Evolutionary conservation across 2,329 filamentous ascomycete genomes (phyloP).

Genomic region (Cordyceps cicadae): DNA sequence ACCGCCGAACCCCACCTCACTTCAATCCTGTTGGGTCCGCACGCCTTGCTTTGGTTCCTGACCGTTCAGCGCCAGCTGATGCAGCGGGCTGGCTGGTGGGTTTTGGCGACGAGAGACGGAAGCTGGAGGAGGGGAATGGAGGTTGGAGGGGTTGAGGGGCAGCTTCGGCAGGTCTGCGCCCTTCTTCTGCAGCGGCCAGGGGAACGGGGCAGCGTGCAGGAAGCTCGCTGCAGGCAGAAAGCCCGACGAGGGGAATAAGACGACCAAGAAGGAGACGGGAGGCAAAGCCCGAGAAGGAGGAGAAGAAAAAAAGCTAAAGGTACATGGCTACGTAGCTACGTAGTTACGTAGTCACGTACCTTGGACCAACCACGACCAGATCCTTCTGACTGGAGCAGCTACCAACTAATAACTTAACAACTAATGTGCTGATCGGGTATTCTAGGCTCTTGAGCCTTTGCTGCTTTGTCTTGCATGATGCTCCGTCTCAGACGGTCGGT

Average conservation of each 20-base stretch:
- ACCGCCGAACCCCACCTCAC: background rate
- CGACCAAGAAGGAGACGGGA: background rate
- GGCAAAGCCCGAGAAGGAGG: background rate
- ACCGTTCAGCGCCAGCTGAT: constrained; percentile 1
- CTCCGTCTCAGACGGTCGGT: constrained; percentile 6
- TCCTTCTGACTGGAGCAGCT: background rate
- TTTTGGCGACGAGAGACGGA: too few relatives aligned
- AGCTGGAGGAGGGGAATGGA: background rate
- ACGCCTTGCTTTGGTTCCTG: background rate
- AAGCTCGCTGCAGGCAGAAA: background rate
- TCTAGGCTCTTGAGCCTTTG: background rate
- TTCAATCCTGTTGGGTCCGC: background rate
- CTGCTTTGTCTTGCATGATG: background rate
- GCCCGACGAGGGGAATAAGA: background rate
- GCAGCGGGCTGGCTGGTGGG: background rate
- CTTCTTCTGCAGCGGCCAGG: background rate
- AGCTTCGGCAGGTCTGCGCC: background rate
- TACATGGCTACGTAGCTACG: background rate
- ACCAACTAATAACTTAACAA: too few relatives aligned
- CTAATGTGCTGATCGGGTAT: constrained; percentile 1
- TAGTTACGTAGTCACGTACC: constrained; percentile 8
- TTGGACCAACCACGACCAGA: background rate
- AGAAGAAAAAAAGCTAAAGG: background rate
- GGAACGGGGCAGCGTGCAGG: background rate
- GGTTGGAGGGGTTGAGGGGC: background rate